These are phyloP conservation scores for Hirsutella rhossiliensis DNA, from an alignment of 2,329 filamentous ascomycete species.

Conservation along the genomic window DNA sequence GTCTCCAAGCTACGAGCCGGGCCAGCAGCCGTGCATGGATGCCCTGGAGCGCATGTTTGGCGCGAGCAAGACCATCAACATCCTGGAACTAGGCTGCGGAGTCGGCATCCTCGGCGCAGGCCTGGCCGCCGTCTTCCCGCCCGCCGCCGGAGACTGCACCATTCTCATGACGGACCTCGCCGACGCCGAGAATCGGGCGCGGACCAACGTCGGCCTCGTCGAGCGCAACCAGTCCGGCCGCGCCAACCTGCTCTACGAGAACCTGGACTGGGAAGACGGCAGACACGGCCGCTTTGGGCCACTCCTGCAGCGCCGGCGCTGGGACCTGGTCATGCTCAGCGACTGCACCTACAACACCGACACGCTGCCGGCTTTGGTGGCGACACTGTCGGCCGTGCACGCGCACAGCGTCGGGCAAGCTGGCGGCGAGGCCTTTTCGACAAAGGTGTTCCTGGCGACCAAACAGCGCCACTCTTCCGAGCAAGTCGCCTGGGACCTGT, in stretches of 20 bases:
- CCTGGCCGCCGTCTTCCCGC: slow-evolving; percentile 24
- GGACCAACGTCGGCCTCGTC: slow-evolving; percentile 31
- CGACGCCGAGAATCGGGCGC: slow-evolving; percentile 38
- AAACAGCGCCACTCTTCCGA: slow-evolving; percentile 46
- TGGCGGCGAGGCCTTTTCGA: slow-evolving; percentile 10
- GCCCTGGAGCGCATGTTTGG: slow-evolving; percentile 18
- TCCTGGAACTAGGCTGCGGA: slow-evolving; percentile 45
- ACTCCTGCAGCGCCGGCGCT: slow-evolving; percentile 23
- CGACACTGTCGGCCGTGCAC: slow-evolving; percentile 39
- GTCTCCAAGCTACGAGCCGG: neutral
- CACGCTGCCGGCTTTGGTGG: slow-evolving; percentile 38
- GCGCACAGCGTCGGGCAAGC: slow-evolving; percentile 15
- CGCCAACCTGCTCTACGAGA: slow-evolving; percentile 33
- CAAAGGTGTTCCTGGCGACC: slow-evolving; percentile 36
- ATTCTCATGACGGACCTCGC: slow-evolving; percentile 43
- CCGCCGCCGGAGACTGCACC: slow-evolving; percentile 7
- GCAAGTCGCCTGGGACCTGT: slow-evolving; percentile 31
- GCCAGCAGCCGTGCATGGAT: slow-evolving; percentile 15
- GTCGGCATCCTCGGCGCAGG: slow-evolving; percentile 44
- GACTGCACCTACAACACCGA: slow-evolving; percentile 53
- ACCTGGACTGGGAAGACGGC: slow-evolving; percentile 45
- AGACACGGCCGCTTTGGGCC: slow-evolving; percentile 30
- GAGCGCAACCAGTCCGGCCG: slow-evolving; percentile 4
- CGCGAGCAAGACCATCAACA: slow-evolving; percentile 18
- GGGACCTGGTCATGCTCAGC: slow-evolving; percentile 43